These are phyloP conservation scores for Extremus antarcticus DNA, from an alignment of 495 filamentous ascomycete genomes.

Conservation along the genomic window DNA sequence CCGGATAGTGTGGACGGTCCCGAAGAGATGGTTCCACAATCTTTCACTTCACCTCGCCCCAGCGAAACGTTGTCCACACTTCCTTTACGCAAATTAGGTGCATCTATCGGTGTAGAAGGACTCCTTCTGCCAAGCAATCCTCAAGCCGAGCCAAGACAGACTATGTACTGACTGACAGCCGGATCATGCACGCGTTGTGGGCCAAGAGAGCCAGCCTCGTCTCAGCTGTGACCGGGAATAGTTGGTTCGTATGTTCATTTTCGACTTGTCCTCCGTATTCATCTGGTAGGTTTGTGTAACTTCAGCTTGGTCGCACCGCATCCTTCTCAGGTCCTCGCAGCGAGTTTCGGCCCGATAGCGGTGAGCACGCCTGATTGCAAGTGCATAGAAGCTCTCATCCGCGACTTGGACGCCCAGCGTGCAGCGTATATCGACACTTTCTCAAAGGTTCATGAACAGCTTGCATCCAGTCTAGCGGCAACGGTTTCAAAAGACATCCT, in stretches of 20 bases:
- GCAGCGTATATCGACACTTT: conserved; percentile 16
- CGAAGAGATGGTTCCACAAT: too few species aligned
- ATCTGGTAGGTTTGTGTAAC: too few species aligned
- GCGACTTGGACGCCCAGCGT: conserved; percentile 13
- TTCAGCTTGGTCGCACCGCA: too few species aligned
- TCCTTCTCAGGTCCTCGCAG: too few species aligned
- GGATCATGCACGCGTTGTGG: neutral
- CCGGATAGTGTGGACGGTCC: too few species aligned
- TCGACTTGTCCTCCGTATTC: neutral
- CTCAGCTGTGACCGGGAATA: neutral
- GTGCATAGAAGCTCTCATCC: conserved; percentile 4
- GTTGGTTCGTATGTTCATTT: neutral
- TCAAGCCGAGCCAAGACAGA: neutral
- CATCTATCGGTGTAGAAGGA: too few species aligned
- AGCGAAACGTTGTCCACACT: too few species aligned
- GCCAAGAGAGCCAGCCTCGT: neutral
- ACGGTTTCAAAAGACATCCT: neutral
- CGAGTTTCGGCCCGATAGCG: too few species aligned
- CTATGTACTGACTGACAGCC: neutral
- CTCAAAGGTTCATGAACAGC: conserved; percentile 9
- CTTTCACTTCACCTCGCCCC: too few species aligned
- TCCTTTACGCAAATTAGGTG: too few species aligned
- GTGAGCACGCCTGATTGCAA: neutral
- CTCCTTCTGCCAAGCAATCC: neutral
- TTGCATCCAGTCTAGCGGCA: conserved; percentile 6